Evolutionary conservation across 208 protist genomes (phyloP), one percentile per base, ranked within the genome.

Genomic region (Endotrypanum monterogeii): DNA sequence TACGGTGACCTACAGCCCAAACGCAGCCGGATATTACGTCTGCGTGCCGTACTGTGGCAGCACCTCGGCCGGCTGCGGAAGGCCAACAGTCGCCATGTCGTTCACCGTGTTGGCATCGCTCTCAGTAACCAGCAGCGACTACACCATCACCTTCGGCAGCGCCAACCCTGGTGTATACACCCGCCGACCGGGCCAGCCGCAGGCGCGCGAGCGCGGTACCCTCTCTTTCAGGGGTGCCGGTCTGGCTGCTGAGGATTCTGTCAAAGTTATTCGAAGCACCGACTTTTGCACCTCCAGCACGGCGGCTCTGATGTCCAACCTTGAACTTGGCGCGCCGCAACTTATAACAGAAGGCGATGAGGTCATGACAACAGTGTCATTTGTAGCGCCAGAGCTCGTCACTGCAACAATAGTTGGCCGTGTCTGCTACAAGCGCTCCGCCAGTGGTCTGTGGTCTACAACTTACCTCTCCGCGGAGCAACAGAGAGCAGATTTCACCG

Each of bases 41-140:
- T 98, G 94, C 67, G 83, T 94, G 18, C 91, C 94, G 25, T 98
- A 98, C 83, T 98, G 91, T 78, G 71, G 54, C 73, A 73, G 66
- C 41, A 71, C 58, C 30, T 30, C 63, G 7, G 76, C 66, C 11
- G 71, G 63, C 37, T 85, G 86, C 71, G 80, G 78, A 14, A 79
- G 80, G 58, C 50, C 83, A 20, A 67, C 46, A 16, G 76, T 68
- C 28, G 71, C 79, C 9, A 89, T 89, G 77, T 88, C 89, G 18
- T 97, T 88, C 79, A 88, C 91, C 0, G 71, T 93, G 41, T 85
- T 95, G 55, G 20, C 50, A 23, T 30, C 68, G 32, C 77, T 82
- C 39, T 66, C 78, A 20, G 16, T 73, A 20, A 14, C 48, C 52
- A 71, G 51, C 67, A 50, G 23, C 44, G 76, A 28, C 32, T 78